Base-by-base conservation (phyloP, 78 protist species). In the Chrysochromulina parva region DNA sequence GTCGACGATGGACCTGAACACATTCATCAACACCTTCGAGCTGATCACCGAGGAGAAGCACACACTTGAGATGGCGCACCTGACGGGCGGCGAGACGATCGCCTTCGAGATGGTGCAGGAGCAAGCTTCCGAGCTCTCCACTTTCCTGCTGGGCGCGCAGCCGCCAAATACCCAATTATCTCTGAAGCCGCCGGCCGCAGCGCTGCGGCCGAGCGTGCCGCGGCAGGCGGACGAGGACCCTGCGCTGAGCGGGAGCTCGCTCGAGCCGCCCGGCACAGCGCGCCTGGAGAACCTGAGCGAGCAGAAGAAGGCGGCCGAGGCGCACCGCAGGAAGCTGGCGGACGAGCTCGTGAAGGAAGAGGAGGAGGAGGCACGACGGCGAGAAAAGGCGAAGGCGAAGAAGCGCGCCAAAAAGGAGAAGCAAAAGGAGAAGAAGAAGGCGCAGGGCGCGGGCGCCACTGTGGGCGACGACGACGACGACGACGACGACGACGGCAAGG, bases 31-130 rank as follows among this genome's bases (percentile, higher is more conserved):
- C 78, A 69, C 78, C 53, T 69, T 69, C 50, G 78, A 69, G 78
- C 78, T 69, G 78, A 69, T 69, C 78, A 69, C 78, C 20, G 78
- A 69, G 78, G 78, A 69, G 78, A 24, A 13, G 52, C 78, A 69
- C 50, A 28, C 78, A 13, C 78, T 69, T 5, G 28, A 5, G 54
- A 69, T 69, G 78, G 78, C 78, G 26, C 78, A 69, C 1, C 78
- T 69, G 24, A 28, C 26, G 5, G 78, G 78, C 14, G 78, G 78
- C 78, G 78, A 69, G 78, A 69, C 78, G 16, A 69, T 69, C 50
- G 78, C 78, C 50, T 69, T 69, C 17, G 78, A 69, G 50, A 69
- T 69, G 78, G 52, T 69, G 38, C 78, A 69, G 50, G 78, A 69
- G 10, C 78, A 69, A 5, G 78, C 9, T 50, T 28, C 52, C 13